These are phyloP conservation scores for Carnegiea gigantea DNA, from an alignment of 179 eudicot species.

Conservation along the genomic window DNA sequence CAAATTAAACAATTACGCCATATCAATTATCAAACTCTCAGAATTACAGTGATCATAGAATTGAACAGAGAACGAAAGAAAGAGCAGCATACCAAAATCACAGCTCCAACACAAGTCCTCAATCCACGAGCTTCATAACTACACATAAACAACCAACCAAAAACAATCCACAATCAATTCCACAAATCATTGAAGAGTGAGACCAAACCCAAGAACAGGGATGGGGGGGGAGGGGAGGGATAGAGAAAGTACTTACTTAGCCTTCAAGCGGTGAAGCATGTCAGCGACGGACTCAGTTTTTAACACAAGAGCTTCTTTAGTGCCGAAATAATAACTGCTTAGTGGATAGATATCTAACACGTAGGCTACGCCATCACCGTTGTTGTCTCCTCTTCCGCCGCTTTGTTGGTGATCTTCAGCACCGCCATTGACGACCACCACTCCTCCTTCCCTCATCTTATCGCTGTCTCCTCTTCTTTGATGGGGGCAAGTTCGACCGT, in stretches of 20 bases:
- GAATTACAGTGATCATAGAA: neutral
- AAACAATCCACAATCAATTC: neutral
- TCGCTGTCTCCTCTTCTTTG: neutral
- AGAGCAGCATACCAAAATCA: slow-evolving; percentile 43
- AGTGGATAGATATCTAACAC: slow-evolving; percentile 56
- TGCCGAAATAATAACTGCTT: slow-evolving; percentile 52
- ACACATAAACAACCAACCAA: neutral
- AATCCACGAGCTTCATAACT: slow-evolving; percentile 65
- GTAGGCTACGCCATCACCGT: neutral
- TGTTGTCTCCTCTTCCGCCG: neutral
- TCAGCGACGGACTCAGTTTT: slow-evolving; percentile 39
- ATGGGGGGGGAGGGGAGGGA: neutral
- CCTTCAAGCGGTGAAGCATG: slow-evolving; percentile 45
- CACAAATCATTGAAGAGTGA: neutral
- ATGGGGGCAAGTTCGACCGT: neutral
- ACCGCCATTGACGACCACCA: slow-evolving; percentile 13
- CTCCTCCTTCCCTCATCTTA: slow-evolving; percentile 9
- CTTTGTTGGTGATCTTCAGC: neutral
- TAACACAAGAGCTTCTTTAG: slow-evolving; percentile 35
- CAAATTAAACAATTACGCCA: neutral
- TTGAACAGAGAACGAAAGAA: neutral
- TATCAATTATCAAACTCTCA: neutral
- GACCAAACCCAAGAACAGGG: neutral
- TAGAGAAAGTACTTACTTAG: slow-evolving; percentile 40
- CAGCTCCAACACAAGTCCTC: slow-evolving; percentile 65